Evolutionary conservation across 352 stramenopile species (phyloP).

Genomic region (Globisporangium mamillatum): DNA sequence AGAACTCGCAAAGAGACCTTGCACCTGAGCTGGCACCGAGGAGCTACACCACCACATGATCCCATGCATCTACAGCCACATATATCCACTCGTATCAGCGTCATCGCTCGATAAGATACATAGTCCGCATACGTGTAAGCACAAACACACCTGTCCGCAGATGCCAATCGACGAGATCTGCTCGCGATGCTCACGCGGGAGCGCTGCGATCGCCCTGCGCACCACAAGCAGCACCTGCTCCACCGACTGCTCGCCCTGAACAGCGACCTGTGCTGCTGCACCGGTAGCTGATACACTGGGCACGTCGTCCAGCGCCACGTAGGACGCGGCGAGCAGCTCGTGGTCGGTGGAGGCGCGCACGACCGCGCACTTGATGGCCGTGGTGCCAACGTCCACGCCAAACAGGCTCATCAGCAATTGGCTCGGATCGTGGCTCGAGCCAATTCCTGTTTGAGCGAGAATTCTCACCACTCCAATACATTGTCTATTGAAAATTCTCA

Average conservation of each 20-base stretch:
- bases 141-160: slow-evolving; percentile 55
- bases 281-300: neutral
- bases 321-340: slow-evolving; percentile 32
- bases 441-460: no score
- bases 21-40: slow-evolving; percentile 26
- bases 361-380: slow-evolving; percentile 70
- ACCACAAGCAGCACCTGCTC: slow-evolving; percentile 48
- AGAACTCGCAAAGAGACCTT: slow-evolving; percentile 25
- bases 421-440: no score
- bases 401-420: slow-evolving; percentile 22
- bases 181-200: slow-evolving; percentile 26
- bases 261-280: neutral
- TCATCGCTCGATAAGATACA: neutral
- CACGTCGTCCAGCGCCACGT: slow-evolving; percentile 38
- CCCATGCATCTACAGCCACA: slow-evolving; percentile 64
- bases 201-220: slow-evolving; percentile 25
- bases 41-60: slow-evolving; percentile 79
- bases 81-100: neutral
- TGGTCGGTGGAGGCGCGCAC: slow-evolving; percentile 27
- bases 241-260: slow-evolving; percentile 40
- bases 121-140: neutral
- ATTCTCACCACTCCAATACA: no score
- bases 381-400: slow-evolving; percentile 76
- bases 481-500: no score
- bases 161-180: slow-evolving; percentile 50